Evolutionary conservation across 73 alveolate genomes (phyloP).

Genomic region (Breviolum minutum): DNA sequence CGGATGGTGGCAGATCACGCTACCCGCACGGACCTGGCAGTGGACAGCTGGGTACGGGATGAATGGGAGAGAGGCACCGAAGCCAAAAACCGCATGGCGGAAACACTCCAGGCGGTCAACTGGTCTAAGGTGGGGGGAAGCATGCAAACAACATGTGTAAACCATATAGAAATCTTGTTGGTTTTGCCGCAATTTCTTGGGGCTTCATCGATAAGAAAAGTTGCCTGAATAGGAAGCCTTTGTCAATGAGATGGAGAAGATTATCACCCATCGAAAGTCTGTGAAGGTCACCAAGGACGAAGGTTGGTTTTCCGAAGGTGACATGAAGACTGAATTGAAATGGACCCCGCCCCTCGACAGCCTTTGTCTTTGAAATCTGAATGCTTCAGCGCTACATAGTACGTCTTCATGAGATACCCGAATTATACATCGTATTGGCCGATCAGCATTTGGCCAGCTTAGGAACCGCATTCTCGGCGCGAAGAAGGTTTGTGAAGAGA

Average conservation of each 20-base stretch:
- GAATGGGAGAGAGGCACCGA: not conserved
- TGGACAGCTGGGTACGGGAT: not conserved
- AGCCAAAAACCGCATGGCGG: not conserved
- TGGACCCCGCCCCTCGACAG: not conserved
- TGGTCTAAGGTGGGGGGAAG: not conserved
- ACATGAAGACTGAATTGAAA: not conserved
- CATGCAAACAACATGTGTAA: no score
- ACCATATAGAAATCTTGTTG: not conserved
- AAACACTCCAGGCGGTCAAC: not conserved
- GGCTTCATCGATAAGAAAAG: no score
- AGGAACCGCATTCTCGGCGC: not conserved
- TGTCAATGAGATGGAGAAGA: not conserved
- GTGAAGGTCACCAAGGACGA: not conserved
- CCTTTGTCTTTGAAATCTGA: not conserved
- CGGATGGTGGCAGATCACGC: not conserved
- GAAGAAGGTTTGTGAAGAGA: not conserved
- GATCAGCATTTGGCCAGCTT: not conserved
- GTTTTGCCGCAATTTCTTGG: not conserved
- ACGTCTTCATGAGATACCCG: not conserved
- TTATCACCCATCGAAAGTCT: not conserved
- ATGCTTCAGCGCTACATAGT: not conserved
- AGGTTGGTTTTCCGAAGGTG: not conserved
- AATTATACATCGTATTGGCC: not conserved
- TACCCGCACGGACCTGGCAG: not conserved
- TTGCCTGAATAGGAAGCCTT: not conserved